These are phyloP conservation scores for Backusella tuberculispora DNA, from an alignment of 192 early-diverging fungal species.

Conservation along the genomic window DNA sequence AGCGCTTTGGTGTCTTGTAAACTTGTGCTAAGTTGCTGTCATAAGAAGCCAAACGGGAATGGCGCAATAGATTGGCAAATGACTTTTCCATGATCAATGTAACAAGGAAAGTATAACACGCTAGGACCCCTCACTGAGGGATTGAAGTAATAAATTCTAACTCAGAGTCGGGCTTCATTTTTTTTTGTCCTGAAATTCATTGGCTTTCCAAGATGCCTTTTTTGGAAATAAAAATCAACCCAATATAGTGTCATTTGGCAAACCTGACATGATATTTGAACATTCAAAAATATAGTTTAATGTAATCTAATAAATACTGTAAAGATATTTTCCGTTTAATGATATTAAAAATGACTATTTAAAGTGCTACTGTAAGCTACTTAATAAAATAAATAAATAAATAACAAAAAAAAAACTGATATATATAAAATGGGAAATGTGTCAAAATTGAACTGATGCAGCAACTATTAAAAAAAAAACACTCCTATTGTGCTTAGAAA, in stretches of 20 bases:
- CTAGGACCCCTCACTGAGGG: background rate
- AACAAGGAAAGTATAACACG: conserved; percentile 3
- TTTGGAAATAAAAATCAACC: background rate
- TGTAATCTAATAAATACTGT: no score
- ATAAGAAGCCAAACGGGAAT: conserved; percentile 70
- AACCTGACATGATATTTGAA: no score
- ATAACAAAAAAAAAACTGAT: background rate
- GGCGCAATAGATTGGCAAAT: conserved; percentile 55
- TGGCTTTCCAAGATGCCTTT: background rate
- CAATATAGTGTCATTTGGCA: no score
- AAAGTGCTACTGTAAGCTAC: background rate
- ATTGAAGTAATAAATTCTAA: background rate
- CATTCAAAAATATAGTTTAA: no score
- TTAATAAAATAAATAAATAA: background rate
- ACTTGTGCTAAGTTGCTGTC: conserved; percentile 72
- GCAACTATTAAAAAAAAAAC: background rate
- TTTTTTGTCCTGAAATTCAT: background rate
- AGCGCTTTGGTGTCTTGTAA: conserved; percentile 62
- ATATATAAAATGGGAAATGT: background rate
- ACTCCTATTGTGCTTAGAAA: background rate
- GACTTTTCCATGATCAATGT: conserved; percentile 24
- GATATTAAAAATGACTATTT: no score
- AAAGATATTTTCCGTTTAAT: no score
- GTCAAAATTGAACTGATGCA: background rate
- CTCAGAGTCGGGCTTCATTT: background rate